Percentiles rank a stretch among this genome's conserved stretches.
phyloP scores from a whole-genome alignment of 202 grass and related monocot genomes.

The Panicum virgatum region DNA sequence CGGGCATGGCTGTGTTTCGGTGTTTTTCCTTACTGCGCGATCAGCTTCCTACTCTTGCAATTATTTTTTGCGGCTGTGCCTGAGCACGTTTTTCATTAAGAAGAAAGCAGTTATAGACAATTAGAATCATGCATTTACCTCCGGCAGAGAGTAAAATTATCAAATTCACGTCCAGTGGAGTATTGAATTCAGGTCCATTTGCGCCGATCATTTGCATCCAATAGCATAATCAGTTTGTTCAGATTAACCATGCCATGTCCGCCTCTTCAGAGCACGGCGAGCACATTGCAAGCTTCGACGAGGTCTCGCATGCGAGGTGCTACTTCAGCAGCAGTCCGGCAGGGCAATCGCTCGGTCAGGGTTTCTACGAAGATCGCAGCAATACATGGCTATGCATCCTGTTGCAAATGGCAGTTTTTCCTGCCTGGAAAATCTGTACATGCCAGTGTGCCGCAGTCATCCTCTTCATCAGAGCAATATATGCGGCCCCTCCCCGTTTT shows the following conservation, averaged over 20 bases:
- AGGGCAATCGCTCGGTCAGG: background rate
- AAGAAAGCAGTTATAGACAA: too few relatives aligned
- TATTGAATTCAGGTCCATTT: too few relatives aligned
- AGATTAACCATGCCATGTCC: conserved; percentile 18
- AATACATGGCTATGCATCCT: conserved; percentile 24
- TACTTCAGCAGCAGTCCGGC: background rate
- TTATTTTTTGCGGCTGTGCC: too few relatives aligned
- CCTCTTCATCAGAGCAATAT: too few relatives aligned
- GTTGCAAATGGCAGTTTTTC: background rate
- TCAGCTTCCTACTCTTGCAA: background rate
- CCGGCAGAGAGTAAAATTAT: too few relatives aligned
- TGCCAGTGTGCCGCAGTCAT: too few relatives aligned
- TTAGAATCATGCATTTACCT: too few relatives aligned
- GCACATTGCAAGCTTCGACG: conserved; percentile 10
- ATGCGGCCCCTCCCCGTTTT: too few relatives aligned
- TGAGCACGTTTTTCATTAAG: too few relatives aligned
- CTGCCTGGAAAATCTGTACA: background rate
- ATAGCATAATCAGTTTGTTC: background rate
- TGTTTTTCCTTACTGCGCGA: background rate
- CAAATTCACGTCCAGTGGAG: too few relatives aligned
- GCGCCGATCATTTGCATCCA: background rate
- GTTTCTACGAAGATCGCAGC: background rate
- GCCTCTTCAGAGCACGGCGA: conserved; percentile 36
- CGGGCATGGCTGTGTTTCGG: background rate
- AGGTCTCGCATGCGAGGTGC: conserved; percentile 48